Evolutionary conservation across 257 asterid species (phyloP), one percentile per base, ranked within the genome.

Genomic region (Cinchona pubescens): DNA sequence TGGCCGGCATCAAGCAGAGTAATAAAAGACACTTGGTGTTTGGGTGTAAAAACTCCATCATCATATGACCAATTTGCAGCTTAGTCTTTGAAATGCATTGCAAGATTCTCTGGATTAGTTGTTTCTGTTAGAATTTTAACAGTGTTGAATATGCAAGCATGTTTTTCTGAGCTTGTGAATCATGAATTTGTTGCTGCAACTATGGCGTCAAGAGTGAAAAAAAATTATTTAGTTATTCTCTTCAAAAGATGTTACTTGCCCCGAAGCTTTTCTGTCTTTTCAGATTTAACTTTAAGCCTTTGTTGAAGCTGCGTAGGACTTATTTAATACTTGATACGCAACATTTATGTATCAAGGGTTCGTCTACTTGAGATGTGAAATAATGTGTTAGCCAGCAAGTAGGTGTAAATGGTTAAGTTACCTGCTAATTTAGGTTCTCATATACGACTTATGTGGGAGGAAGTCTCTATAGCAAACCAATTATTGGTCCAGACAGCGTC

Each of bases 1-100:
- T n/a, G 73, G 85, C 76, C 67, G 38, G 58, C 63, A 75, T 58
- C 75, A 40, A 67, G 78, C 80, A 53, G 62, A 37, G 80, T 23
- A 62, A 42, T 61, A 43, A 43, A 12, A 34, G 45, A 25, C 23
- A 43, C 23, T 49, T 34, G 38, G 37, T 53, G 12, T 69, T 43
- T 15, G 42, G 60, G 15, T 6, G 34, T 25, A 2, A 42, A 68
- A n/a, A 6, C 37, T 69, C 62, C 21, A 16, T 69, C 11, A 51
- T 51, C 13, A 34, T 29, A 55, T 21, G 18, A 23, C 15, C 38
- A 23, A 67, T 37, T 67, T n/a, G 58, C 53, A 14, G 58, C 1
- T 53, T 6, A 53, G 60, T 19, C 19, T 21, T 53, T 53, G 27
- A 21, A 53, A 53, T 19, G 60, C 19, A 21, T 19, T 53, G 12